Evolutionary conservation across 2,329 filamentous ascomycete genomes (phyloP).

Genomic region (Alternaria sp.): DNA sequence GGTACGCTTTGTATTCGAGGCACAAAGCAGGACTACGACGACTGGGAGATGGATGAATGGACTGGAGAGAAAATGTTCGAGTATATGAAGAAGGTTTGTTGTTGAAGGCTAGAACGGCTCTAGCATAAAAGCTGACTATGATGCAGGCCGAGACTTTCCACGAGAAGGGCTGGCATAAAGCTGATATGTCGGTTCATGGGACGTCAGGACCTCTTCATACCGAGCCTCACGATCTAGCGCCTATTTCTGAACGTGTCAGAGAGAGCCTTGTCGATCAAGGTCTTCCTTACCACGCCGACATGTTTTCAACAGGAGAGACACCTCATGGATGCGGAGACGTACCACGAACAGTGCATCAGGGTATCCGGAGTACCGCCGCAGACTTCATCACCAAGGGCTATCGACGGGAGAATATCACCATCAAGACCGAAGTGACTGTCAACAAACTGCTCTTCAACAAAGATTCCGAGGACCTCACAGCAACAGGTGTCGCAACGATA

Average conservation of each 20-base stretch:
- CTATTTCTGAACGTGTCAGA: constrained; percentile 65
- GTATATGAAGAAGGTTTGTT: constrained; percentile 62
- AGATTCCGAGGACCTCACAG: constrained; percentile 50
- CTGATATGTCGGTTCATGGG: constrained; percentile 57
- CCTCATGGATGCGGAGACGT: constrained; percentile 45
- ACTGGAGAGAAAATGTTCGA: constrained; percentile 65
- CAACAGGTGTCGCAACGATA: constrained; percentile 57
- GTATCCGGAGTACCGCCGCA: constrained; percentile 39
- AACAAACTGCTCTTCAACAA: constrained; percentile 60
- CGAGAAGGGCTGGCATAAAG: constrained; percentile 65
- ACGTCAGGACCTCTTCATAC: constrained; percentile 62
- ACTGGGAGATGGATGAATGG: constrained; percentile 66
- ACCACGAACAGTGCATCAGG: constrained; percentile 42
- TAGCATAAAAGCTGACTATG: not conserved
- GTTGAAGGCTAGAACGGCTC: fast-evolving
- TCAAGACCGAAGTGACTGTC: constrained; percentile 43
- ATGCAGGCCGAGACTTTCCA: constrained; percentile 65
- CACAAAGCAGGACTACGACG: constrained; percentile 61
- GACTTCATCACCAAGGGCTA: constrained; percentile 55
- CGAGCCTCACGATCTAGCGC: constrained; percentile 67
- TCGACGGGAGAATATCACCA: constrained; percentile 48
- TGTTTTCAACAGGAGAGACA: constrained; percentile 62
- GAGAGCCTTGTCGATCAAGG: constrained; percentile 66
- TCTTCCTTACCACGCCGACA: constrained; percentile 65
- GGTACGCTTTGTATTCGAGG: constrained; percentile 62